These are phyloP conservation scores for Citrus medica DNA, from an alignment of 345 rosid genomes.

Conservation along the genomic window DNA sequence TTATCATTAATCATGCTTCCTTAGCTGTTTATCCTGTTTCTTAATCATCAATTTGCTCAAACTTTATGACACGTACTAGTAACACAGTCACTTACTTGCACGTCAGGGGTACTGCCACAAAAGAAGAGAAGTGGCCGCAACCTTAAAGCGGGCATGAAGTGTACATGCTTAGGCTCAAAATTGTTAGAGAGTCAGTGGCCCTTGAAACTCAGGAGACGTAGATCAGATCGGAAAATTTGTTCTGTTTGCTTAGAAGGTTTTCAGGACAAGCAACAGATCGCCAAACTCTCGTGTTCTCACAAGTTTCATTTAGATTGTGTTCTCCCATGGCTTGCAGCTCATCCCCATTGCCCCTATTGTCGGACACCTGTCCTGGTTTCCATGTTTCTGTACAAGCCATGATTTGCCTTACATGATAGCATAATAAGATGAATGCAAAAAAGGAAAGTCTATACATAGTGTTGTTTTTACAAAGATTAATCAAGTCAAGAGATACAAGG, in stretches of 20 bases:
- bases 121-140: not conserved
- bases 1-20: not conserved
- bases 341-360: slow-evolving; percentile 24
- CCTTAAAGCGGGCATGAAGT: not conserved
- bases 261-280: not conserved
- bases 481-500: no score
- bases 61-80: not conserved
- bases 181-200: slow-evolving; percentile 7
- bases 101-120: not conserved
- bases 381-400: no score
- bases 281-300: slow-evolving; percentile 24
- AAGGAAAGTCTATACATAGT: no score
- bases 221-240: not conserved
- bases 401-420: not conserved
- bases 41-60: not conserved
- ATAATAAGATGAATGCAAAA: no score
- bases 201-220: slow-evolving; percentile 2
- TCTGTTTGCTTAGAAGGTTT: slow-evolving; percentile 21
- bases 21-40: not conserved
- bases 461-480: no score
- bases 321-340: slow-evolving; percentile 23
- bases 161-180: not conserved
- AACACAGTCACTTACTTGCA: not conserved
- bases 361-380: not conserved
- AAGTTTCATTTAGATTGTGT: slow-evolving; percentile 25